Conservation (phyloP, 2,329 filamentous ascomycete genomes). For the Byssochlamys sp. region DNA sequence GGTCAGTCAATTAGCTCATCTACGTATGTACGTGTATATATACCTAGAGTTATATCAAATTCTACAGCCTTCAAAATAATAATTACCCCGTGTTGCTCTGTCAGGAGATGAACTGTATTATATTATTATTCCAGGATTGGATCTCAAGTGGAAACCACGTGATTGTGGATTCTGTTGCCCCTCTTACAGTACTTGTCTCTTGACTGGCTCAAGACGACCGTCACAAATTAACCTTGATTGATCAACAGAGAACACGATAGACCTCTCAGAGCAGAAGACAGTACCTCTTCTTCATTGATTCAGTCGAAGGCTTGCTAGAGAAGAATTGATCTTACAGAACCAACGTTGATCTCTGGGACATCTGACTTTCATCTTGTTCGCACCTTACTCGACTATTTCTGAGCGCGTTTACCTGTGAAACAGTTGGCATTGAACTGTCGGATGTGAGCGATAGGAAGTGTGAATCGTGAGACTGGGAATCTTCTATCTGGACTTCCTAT, state of each 20-base stretch:
- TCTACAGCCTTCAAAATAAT: background rate
- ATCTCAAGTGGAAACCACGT: background rate
- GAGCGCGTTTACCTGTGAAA: too few species aligned
- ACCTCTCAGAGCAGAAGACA: too few species aligned
- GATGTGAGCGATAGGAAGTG: background rate
- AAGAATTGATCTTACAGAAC: background rate
- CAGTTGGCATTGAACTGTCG: background rate
- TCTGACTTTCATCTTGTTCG: too few species aligned
- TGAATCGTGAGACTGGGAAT: too few species aligned
- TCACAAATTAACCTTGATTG: background rate
- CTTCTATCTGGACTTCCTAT: too few species aligned
- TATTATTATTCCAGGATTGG: background rate
- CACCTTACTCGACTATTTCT: background rate
- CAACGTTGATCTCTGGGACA: background rate
- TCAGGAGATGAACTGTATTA: background rate
- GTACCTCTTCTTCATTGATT: too few species aligned
- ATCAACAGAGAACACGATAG: too few species aligned
- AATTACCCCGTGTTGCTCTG: background rate
- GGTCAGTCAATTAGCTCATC: background rate
- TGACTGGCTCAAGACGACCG: background rate
- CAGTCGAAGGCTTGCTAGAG: background rate
- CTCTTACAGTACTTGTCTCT: background rate
- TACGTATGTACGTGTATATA: constrained; percentile 2
- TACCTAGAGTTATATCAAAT: background rate
- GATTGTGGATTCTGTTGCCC: background rate